A percentile compares a stretch with the other conserved stretches of the same genome.
These are phyloP conservation scores for Heterobasidion annosum DNA, from an alignment of 1,284 basidiomycete genomes.

Conservation along the genomic window DNA sequence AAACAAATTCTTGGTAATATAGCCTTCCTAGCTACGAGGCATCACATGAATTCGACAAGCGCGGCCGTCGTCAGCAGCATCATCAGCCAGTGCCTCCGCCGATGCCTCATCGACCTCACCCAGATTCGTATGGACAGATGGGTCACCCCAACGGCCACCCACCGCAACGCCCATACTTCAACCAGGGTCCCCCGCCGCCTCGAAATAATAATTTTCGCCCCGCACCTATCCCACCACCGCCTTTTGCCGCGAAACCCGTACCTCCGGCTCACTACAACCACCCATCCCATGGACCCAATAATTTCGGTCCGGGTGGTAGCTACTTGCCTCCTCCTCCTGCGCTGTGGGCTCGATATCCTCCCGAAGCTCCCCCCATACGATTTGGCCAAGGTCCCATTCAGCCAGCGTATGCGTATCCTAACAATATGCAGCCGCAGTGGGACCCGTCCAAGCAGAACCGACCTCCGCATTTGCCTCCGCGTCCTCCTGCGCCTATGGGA, in stretches of 20 bases:
- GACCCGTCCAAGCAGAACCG: constrained; percentile 10
- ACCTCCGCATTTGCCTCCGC: constrained; percentile 17
- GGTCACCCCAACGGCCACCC: constrained; percentile 8
- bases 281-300: background rate
- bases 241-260: constrained; percentile 1
- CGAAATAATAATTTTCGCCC: constrained; percentile 5
- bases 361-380: constrained; percentile 10
- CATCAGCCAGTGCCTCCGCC: constrained; percentile 6
- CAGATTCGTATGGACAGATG: background rate
- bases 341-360: constrained; percentile 3
- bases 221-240: constrained; percentile 5
- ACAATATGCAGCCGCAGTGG: constrained; percentile 12
- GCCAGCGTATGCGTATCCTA: background rate
- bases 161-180: constrained; percentile 2
- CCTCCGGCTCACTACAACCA: background rate
- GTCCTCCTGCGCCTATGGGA: constrained; percentile 16
- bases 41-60: constrained; percentile 80
- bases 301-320: background rate
- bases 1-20: background rate
- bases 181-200: constrained; percentile 3
- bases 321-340: background rate
- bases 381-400: constrained; percentile 2
- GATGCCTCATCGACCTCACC: constrained; percentile 6
- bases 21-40: constrained; percentile 73
- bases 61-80: constrained; percentile 44